phyloP scores from a whole-genome alignment of 164 flowering plant species.

The Magnolia kwangsiensis region DNA sequence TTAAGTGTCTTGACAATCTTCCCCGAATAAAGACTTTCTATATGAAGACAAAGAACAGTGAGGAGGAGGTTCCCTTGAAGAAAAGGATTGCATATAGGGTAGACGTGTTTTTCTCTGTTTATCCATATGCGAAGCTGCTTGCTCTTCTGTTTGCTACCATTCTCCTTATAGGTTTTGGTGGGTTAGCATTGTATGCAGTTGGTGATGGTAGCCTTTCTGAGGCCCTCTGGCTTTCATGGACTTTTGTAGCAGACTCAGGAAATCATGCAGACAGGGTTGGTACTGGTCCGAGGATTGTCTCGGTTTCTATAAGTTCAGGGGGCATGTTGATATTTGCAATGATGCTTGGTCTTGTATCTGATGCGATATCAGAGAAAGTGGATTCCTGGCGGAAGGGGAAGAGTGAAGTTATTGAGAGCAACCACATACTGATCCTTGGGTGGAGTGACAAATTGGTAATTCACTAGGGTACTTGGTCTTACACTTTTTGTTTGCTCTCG shows the following conservation, averaged over 20 bases:
- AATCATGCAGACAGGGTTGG: slow-evolving; percentile 90
- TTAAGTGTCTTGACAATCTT: slow-evolving; percentile 61
- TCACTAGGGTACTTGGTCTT: neutral
- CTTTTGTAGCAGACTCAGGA: slow-evolving; percentile 90
- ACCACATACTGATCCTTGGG: slow-evolving; percentile 87
- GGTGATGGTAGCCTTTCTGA: slow-evolving; percentile 66
- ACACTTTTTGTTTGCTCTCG: neutral
- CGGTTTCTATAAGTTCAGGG: slow-evolving; percentile 82
- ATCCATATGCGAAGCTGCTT: slow-evolving; percentile 89
- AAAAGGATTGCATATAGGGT: slow-evolving; percentile 84
- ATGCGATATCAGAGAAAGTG: slow-evolving; percentile 91
- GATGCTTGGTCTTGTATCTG: slow-evolving; percentile 98
- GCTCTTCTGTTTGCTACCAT: slow-evolving; percentile 90
- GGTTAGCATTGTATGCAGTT: slow-evolving; percentile 86
- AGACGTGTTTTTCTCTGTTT: slow-evolving; percentile 86
- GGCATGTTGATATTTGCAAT: slow-evolving; percentile 97
- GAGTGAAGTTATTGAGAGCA: slow-evolving; percentile 91
- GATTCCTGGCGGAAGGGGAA: slow-evolving; percentile 90
- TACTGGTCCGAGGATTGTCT: slow-evolving; percentile 75
- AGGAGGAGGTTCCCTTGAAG: slow-evolving; percentile 84
- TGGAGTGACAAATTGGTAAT: slow-evolving; percentile 98
- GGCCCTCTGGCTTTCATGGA: slow-evolving; percentile 95
- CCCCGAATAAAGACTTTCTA: slow-evolving; percentile 41
- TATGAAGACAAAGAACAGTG: slow-evolving; percentile 36
- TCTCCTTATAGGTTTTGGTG: slow-evolving; percentile 85